A percentile compares a stretch with the other conserved stretches of the same genome.
These are phyloP conservation scores for Bruguiera sexangula DNA, from an alignment of 345 rosid species.

Conservation along the genomic window DNA sequence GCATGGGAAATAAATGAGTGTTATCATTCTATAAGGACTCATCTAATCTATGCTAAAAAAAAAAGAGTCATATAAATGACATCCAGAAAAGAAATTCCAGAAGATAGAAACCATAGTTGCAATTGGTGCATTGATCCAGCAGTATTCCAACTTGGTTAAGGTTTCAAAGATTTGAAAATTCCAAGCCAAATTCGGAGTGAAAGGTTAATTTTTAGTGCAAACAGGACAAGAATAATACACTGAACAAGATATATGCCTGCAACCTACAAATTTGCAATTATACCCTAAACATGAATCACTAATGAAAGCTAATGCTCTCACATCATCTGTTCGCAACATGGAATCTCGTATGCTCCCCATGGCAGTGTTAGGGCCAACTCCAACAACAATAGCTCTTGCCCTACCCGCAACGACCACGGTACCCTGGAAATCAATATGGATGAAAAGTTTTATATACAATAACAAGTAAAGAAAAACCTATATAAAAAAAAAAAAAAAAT, in stretches of 20 bases:
- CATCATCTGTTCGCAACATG: slow-evolving; percentile 90
- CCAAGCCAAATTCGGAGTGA: no score
- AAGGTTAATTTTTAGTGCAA: no score
- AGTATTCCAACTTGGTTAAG: no score
- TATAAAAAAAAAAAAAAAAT: background rate
- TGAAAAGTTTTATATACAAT: background rate
- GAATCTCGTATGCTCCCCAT: slow-evolving; percentile 99
- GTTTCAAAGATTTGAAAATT: no score
- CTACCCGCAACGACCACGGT: slow-evolving; percentile 89
- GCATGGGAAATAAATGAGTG: no score
- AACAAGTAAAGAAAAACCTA: background rate
- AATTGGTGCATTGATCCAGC: no score
- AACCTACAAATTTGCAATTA: background rate
- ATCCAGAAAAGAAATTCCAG: no score
- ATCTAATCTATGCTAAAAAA: no score
- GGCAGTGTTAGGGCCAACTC: slow-evolving; percentile 95
- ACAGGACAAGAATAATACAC: no score
- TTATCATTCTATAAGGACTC: no score
- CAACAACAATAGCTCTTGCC: slow-evolving; percentile 92
- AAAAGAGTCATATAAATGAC: no score
- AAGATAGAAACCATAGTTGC: no score
- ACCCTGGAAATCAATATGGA: slow-evolving; percentile 63
- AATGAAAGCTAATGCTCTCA: slow-evolving; percentile 39
- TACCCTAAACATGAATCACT: background rate
- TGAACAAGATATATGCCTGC: background rate